Evolutionary conservation across 1,284 basidiomycete genomes (phyloP).

Genomic region (Cutaneotrichosporon daszewskae): DNA sequence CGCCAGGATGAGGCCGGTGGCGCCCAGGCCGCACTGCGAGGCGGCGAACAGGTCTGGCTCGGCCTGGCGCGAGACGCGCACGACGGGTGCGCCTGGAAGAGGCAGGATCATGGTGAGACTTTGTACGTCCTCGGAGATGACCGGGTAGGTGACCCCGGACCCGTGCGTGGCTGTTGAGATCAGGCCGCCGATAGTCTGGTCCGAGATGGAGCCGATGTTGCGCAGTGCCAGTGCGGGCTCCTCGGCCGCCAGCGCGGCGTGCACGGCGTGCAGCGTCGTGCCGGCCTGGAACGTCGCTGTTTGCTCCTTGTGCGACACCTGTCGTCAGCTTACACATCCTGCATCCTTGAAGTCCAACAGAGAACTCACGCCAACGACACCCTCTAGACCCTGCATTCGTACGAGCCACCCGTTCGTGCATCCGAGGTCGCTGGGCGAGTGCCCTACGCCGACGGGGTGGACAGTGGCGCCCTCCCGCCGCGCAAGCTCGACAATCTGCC

Average conservation of each 20-base stretch:
- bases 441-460: conserved; percentile 81
- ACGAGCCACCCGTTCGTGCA: conserved; percentile 81
- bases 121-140: conserved; percentile 75
- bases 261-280: conserved; percentile 68
- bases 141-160: conserved; percentile 71
- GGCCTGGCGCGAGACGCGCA: conserved; percentile 41
- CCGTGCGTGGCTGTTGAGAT: conserved; percentile 95
- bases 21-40: conserved; percentile 88
- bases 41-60: conserved; percentile 78
- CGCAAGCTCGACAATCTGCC: conserved; percentile 76
- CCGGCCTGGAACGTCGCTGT: conserved; percentile 63
- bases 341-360: too few relatives aligned
- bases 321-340: conserved; percentile 7
- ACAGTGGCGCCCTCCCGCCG: conserved; percentile 64
- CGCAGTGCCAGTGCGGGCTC: conserved; percentile 67
- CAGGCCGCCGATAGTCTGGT: conserved; percentile 91
- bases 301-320: conserved; percentile 68
- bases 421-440: conserved; percentile 86
- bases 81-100: conserved; percentile 33
- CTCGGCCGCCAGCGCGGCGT: conserved; percentile 59
- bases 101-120: conserved; percentile 62
- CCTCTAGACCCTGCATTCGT: conserved; percentile 64
- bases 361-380: conserved; percentile 68
- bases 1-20: conserved; percentile 79
- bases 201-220: conserved; percentile 93